phyloP scores from a whole-genome alignment of 495 filamentous ascomycete species.

The Penicillium paxilli region DNA sequence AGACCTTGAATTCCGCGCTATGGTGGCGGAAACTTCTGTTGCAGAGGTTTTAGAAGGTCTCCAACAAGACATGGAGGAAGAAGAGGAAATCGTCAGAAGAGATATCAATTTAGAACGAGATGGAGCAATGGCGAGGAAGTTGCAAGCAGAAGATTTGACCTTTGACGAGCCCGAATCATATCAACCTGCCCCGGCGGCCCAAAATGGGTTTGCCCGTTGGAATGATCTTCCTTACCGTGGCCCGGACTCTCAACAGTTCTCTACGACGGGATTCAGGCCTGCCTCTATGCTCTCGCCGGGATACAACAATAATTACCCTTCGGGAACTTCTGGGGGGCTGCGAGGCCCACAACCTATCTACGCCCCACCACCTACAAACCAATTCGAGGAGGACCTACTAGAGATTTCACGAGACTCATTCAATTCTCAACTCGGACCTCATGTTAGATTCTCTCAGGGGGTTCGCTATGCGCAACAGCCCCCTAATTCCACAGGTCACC shows the following conservation, averaged over 20 bases:
- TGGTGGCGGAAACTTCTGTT: constrained; percentile 19
- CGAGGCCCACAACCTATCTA: not conserved
- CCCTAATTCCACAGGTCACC: not conserved
- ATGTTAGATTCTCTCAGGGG: not conserved
- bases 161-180: not conserved
- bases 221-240: not conserved
- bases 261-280: not conserved
- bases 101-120: constrained; percentile 33
- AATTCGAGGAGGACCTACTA: constrained; percentile 21
- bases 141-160: not conserved
- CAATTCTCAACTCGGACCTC: constrained; percentile 6
- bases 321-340: no score
- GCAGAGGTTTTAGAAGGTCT: constrained; percentile 30
- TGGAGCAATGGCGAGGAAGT: constrained; percentile 43
- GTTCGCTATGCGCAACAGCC: not conserved
- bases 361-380: not conserved
- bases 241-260: not conserved
- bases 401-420: constrained; percentile 21
- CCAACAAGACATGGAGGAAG: constrained; percentile 34
- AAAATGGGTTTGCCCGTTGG: no score
- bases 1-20: not conserved
- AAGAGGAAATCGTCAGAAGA: constrained; percentile 4
- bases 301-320: no score
- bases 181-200: not conserved
- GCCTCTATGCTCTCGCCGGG: no score